phyloP scores from a whole-genome alignment of 2,329 filamentous ascomycete species.

The Ophiostoma sp. region DNA sequence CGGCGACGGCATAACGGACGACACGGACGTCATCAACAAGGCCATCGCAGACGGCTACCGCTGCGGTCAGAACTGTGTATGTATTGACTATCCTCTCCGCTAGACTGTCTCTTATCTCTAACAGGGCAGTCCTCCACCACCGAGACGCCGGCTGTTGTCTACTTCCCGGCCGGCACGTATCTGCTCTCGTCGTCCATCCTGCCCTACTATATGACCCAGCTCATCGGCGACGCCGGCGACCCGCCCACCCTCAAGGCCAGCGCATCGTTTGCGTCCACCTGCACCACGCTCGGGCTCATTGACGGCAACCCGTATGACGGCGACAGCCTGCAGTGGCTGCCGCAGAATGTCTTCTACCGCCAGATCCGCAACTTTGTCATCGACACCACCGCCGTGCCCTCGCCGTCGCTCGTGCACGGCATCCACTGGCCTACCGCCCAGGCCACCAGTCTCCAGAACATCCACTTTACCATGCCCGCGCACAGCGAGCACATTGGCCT shows the following conservation, averaged over 20 bases:
- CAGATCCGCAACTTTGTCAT: slow-evolving; percentile 54
- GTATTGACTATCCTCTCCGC: not conserved
- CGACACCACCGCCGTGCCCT: slow-evolving; percentile 49
- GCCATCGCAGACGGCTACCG: slow-evolving; percentile 46
- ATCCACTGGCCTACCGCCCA: slow-evolving; percentile 68
- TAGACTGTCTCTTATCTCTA: not conserved
- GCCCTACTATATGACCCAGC: slow-evolving; percentile 26
- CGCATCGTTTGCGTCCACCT: slow-evolving; percentile 3
- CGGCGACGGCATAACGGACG: slow-evolving; percentile 57
- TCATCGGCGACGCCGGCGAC: slow-evolving; percentile 25
- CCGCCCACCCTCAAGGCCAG: slow-evolving; percentile 23
- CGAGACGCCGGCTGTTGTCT: slow-evolving; percentile 24
- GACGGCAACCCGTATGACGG: slow-evolving; percentile 33
- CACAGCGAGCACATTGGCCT: slow-evolving; percentile 53
- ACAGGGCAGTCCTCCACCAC: slow-evolving; percentile 20
- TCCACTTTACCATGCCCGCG: slow-evolving; percentile 44
- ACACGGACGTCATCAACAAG: slow-evolving; percentile 65
- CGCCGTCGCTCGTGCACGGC: slow-evolving; percentile 44
- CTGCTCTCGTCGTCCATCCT: slow-evolving; percentile 22
- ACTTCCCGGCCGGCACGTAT: slow-evolving; percentile 28
- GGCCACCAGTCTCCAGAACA: slow-evolving; percentile 55
- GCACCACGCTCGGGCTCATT: slow-evolving; percentile 19
- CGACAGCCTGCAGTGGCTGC: slow-evolving; percentile 43
- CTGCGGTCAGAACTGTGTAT: slow-evolving; percentile 24
- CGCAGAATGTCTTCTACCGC: slow-evolving; percentile 42